Percentiles rank a stretch among this genome's conserved stretches.
These are phyloP conservation scores for Colletotrichum scovillei DNA, from an alignment of 2,329 filamentous ascomycete species.

Conservation along the genomic window DNA sequence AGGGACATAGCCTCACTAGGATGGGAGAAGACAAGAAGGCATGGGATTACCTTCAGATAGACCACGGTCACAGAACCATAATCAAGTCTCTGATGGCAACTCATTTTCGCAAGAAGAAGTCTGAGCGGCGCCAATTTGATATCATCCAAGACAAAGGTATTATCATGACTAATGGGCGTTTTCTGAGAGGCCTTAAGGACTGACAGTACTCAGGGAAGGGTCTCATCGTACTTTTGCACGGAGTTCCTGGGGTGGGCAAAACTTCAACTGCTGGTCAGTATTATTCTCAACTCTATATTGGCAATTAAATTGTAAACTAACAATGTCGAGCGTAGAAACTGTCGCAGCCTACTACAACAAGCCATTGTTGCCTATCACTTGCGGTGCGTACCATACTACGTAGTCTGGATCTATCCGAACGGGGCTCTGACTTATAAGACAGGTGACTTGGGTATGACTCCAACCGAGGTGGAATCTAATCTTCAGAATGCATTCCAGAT, in stretches of 20 bases:
- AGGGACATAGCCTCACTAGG: not conserved
- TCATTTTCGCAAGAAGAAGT: constrained; percentile 52
- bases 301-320: not conserved
- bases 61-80: not conserved
- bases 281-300: not conserved
- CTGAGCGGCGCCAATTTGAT: constrained; percentile 50
- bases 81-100: constrained; percentile 33
- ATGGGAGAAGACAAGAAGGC: not conserved
- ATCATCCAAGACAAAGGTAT: constrained; percentile 57
- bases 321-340: not conserved
- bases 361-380: constrained; percentile 56
- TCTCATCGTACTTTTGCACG: constrained; percentile 57
- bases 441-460: constrained; percentile 14
- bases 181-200: too few species aligned
- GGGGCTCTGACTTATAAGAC: constrained; percentile 53
- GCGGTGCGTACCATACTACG: constrained; percentile 55
- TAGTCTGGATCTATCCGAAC: constrained; percentile 51
- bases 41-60: not conserved
- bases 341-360: constrained; percentile 28
- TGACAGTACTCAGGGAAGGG: constrained; percentile 40
- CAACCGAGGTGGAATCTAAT: constrained; percentile 11
- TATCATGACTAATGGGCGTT: fast-evolving
- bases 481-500: constrained; percentile 6
- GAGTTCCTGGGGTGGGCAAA: constrained; percentile 61
- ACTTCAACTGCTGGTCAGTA: constrained; percentile 53